Evolutionary conservation across 1,139 yeast species (phyloP), one percentile per base, ranked within the genome.

Genomic region (Meyerozyma athensensis): DNA sequence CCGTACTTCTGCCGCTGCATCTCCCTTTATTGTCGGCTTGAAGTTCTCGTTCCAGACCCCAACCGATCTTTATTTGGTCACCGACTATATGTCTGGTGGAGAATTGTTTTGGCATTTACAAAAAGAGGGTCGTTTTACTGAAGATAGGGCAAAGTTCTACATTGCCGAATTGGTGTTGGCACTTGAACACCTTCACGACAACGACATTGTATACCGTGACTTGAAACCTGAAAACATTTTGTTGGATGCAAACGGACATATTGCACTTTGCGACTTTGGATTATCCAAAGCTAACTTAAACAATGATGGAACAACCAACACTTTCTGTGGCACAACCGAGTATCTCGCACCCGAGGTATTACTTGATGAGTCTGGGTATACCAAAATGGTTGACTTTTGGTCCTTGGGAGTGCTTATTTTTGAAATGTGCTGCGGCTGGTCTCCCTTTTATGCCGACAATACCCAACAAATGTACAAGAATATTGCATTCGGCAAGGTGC

Each of bases 391-490:
- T 51, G 94, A 84, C 60, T 84, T 83, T 50, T 84, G 94, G 94
- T 81, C 90, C 2, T 63, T 84, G 41, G 94, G 94, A 43, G 92
- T 84, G 7, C 66, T 84, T 42, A 82, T 84, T 33, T 84, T 84
- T 58, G 94, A 84, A 61, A 83, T 84, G 92, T 82, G 97, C 61
- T 92, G 97, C 65, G 98, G 98, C 31, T 92, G 97, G 97, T 85
- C 96, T n/a, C 98, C 98, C 39, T 92, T 92, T 59, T 90, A 87
- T 56, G 97, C 97, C 31, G 97, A 90, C 46, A 92, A 86, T 58
- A 87, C 95, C 38, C 97, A 92, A 66, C 96, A 90, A 63, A 92
- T 92, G 97, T 92, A 92, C 68, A 90, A 90, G 65, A 92, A 92
- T 63, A 92, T 92, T 65, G 97, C 97, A 3, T 92, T 89, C 65